phyloP scores from a whole-genome alignment of 768 basidiomycete genomes.

The Solioccasus polychromus region DNA sequence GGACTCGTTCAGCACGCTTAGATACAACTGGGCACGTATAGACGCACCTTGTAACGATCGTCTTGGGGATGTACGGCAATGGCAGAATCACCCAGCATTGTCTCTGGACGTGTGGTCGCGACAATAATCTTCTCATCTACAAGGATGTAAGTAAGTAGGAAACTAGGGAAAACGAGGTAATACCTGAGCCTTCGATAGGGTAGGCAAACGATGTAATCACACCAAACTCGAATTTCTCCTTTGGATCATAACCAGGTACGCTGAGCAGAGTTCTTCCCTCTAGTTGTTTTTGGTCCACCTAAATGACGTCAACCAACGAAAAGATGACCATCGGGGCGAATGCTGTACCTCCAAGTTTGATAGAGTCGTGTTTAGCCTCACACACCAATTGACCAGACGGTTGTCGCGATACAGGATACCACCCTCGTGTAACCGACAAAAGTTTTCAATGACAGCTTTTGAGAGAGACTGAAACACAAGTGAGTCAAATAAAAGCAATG shows the following conservation, averaged over 20 bases:
- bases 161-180: neutral
- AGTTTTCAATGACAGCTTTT: slow-evolving; percentile 87
- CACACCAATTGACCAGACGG: slow-evolving; percentile 98
- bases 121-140: slow-evolving; percentile 87
- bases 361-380: slow-evolving; percentile 89
- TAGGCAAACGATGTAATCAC: slow-evolving; percentile 97
- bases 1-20: neutral
- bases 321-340: neutral
- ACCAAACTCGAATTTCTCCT: slow-evolving; percentile 96
- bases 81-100: slow-evolving; percentile 97
- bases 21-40: neutral
- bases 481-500: neutral
- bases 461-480: slow-evolving; percentile 53
- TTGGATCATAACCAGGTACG: slow-evolving; percentile 93
- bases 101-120: slow-evolving; percentile 97
- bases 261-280: slow-evolving; percentile 79
- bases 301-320: neutral
- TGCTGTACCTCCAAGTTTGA: slow-evolving; percentile 90
- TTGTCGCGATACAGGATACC: slow-evolving; percentile 94
- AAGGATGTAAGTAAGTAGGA: neutral
- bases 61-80: slow-evolving; percentile 97
- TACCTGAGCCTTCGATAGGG: slow-evolving; percentile 80
- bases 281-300: slow-evolving; percentile 93
- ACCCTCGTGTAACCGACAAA: slow-evolving; percentile 87
- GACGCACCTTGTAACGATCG: slow-evolving; percentile 69